Evolutionary conservation across 1,284 basidiomycete genomes (phyloP).

Genomic region (Cystobasidium pallidum): DNA sequence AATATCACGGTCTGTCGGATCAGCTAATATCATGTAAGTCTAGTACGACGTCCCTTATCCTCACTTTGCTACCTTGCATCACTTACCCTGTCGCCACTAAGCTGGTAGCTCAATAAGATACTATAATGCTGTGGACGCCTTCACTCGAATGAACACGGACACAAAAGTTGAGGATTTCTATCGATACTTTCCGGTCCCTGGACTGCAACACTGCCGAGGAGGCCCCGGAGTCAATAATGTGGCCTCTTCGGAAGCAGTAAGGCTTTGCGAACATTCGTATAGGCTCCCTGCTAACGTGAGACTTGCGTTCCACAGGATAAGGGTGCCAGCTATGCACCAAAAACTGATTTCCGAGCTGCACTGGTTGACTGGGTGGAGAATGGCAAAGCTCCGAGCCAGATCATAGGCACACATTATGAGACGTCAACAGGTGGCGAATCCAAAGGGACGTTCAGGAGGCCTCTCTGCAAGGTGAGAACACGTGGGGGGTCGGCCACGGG

Average conservation of each 20-base stretch:
- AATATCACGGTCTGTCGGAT: slow-evolving; percentile 5
- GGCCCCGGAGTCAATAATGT: slow-evolving; percentile 13
- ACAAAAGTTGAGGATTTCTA: slow-evolving; percentile 3
- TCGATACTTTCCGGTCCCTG: slow-evolving; percentile 12
- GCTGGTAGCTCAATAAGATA: not conserved
- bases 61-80: too few relatives aligned
- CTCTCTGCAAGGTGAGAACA: slow-evolving; percentile 4
- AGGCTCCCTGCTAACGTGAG: not conserved
- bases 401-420: slow-evolving; percentile 16
- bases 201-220: slow-evolving; percentile 13
- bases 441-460: not conserved
- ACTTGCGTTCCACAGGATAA: not conserved
- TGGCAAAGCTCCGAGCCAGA: not conserved
- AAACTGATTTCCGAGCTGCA: not conserved
- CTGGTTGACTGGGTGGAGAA: slow-evolving; percentile 9
- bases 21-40: not conserved
- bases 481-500: not conserved
- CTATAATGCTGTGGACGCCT: slow-evolving; percentile 11
- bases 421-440: not conserved
- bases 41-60: not conserved
- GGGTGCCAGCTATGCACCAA: not conserved
- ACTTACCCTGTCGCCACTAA: too few relatives aligned
- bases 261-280: too few relatives aligned
- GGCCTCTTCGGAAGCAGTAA: not conserved
- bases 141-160: not conserved